Evolutionary conservation across 2,329 filamentous ascomycete species (phyloP), one percentile per base, ranked within the genome.

Genomic region (Cercospora nicotianae): DNA sequence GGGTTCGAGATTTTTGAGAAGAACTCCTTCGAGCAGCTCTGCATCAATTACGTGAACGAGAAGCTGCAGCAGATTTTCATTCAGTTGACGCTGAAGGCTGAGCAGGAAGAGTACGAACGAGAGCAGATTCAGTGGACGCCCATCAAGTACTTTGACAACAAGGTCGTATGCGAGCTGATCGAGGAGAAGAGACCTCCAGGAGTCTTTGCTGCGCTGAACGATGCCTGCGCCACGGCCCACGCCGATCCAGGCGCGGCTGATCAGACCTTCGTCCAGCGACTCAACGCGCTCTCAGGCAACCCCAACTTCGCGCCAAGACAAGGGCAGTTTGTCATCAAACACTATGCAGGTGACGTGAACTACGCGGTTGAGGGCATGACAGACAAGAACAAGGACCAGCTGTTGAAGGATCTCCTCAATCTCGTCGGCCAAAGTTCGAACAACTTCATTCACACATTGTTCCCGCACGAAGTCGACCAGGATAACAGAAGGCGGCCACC

Each of bases 41-140:
- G 95, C 82, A 99, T 99, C 86, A 99, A 99, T 83, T 99, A 98
- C 77, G 96, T 98, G 77, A 99, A 99, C 80, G 95, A 99, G 82
- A 99, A 99, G 81, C 84, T 99, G 67, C 95, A 99, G 81, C 95
- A 99, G 78, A 98, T 99, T 76, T 99, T 99, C 79, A 99, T 99
- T 74, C 95, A 99, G 80, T 84, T 99, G 74, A 99, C 95, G 0
- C 81, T 99, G 70, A 97, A 97, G 83, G 91, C 95, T 0, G 95
- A 99, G 79, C 95, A 99, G 82, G 95, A 99, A 74, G 95, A 99
- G 79, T 99, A 99, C 77, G 93, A 91, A 16, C 86, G 92, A 60
- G 95, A 99, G 80, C 90, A 98, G 83, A 99, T 99, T 77, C 90
- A 96, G 78, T 99, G 95, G 95, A 97, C 94, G 0, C 95, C 95